Base-by-base conservation (phyloP, 495 filamentous ascomycete genomes). In the Annulohypoxylon moriforme region DNA sequence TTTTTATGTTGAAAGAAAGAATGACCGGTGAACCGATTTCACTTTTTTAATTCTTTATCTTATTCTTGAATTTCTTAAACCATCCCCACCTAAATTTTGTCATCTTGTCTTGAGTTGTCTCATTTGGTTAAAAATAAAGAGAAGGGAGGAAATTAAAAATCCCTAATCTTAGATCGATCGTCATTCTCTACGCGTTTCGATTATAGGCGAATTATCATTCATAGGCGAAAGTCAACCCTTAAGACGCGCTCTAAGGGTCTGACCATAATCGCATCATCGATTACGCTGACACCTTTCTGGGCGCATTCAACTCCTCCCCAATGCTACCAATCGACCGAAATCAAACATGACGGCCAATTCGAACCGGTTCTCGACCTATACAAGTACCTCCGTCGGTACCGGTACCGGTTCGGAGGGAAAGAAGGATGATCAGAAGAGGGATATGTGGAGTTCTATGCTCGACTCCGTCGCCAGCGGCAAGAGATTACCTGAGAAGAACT, bases 361-460 rank as follows among this genome's bases (percentile, higher is more conserved):
- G 55, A 87, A 87, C 77, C 82, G 85, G 75, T 81, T 81, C 72
- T 88, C 87, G 38, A 84, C 82, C 60, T 85, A 87, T 75, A 86
- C 84, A 31, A 80, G 75, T 60, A 79, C 80, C 47, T 84, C 85
- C 47, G 77, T 77, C 67, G 83, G 83, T 66, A 79, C 76, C 62
- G 63, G 73, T 65, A 79, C 76, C 62, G 63, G 73, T 65, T 76
- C 77, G 69, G 76, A 77, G 25, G 80, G 77, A 49, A 83, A 83
- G 72, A 84, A 91, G 82, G 93, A 92, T 82, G 89, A 90, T 67
- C 84, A 86, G 52, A 93, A 94, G 82, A 93, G 92, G 80, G 93
- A 97, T 75, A 92, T 98, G 81, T 98, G 95, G 95, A 94, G 89
- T 60, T 93, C 93, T 53, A 92, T 98, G 91, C 87, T 98, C 74